Percentiles rank a stretch among this genome's conserved stretches.
Evolutionary conservation across 164 flowering plant species (phyloP).

Genomic region (Hamamelis virginiana): DNA sequence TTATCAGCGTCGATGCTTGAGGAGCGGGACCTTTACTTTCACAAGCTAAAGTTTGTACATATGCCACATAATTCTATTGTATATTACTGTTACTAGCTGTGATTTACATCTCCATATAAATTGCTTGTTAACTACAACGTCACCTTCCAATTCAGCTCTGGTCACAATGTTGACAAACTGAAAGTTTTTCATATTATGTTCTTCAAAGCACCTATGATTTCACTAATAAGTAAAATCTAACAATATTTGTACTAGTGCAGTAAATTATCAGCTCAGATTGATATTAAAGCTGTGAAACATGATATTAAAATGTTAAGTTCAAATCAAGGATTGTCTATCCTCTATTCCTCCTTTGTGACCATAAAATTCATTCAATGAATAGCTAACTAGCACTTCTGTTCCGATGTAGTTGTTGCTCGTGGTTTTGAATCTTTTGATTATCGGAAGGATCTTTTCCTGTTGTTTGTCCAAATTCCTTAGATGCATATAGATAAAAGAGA

Average conservation of each 20-base stretch:
- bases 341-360: not conserved
- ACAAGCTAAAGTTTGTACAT: conserved; percentile 81
- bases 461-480: not conserved
- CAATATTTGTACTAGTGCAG: not conserved
- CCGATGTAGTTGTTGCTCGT: not conserved
- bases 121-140: not conserved
- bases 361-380: not conserved
- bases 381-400: not conserved
- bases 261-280: not conserved
- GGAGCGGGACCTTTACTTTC: conserved; percentile 97
- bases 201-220: not conserved
- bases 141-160: not conserved
- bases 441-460: too few species aligned
- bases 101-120: not conserved
- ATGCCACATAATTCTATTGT: not conserved
- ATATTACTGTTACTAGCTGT: not conserved
- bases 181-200: too few species aligned
- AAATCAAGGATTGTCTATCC: too few species aligned
- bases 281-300: not conserved
- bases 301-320: too few species aligned
- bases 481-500: not conserved
- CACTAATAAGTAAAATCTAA: not conserved
- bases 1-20: conserved; percentile 91
- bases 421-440: not conserved
- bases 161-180: too few species aligned